Percentiles rank a stretch among this genome's conserved stretches.
These are phyloP conservation scores for Jackrogersella minutella DNA, from an alignment of 495 filamentous ascomycete species.

Conservation along the genomic window DNA sequence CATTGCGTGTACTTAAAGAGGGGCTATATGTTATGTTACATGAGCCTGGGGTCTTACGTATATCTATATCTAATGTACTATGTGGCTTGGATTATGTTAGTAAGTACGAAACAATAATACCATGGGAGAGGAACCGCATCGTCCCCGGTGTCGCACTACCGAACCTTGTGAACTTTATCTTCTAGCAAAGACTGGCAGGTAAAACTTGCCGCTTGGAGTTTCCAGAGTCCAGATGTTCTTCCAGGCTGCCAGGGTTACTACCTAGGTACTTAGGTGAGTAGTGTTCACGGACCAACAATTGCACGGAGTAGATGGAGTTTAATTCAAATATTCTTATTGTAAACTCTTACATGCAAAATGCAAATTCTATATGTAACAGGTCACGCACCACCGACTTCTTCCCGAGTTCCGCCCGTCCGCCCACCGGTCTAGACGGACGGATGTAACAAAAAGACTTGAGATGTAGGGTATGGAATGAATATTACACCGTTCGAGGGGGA, in stretches of 20 bases:
- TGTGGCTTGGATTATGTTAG: background rate
- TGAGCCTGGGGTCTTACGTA: constrained; percentile 7
- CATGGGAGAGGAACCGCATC: constrained; percentile 22
- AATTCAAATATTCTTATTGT: background rate
- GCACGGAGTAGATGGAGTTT: background rate
- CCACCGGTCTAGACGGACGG: constrained; percentile 28
- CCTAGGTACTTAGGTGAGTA: background rate
- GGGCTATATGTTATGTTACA: constrained; percentile 4
- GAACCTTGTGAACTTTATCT: constrained; percentile 18
- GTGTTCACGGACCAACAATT: too few species aligned
- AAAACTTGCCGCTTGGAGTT: too few species aligned
- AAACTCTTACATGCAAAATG: background rate
- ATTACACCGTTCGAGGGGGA: constrained; percentile 5
- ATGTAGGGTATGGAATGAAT: constrained; percentile 5
- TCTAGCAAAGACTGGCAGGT: too few species aligned
- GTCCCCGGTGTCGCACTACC: constrained; percentile 35
- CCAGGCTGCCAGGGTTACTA: background rate
- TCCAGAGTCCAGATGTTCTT: background rate
- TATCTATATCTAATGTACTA: background rate
- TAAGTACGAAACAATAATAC: constrained; percentile 7
- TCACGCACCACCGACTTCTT: constrained; percentile 14
- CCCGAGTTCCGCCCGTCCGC: constrained; percentile 20
- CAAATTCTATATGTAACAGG: constrained; percentile 18
- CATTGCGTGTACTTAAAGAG: constrained; percentile 10
- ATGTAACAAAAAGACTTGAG: constrained; percentile 18